Evolutionary conservation across 148 eudicot species (phyloP), one percentile per base, ranked within the genome.

Genomic region (Arbutus unedo): DNA sequence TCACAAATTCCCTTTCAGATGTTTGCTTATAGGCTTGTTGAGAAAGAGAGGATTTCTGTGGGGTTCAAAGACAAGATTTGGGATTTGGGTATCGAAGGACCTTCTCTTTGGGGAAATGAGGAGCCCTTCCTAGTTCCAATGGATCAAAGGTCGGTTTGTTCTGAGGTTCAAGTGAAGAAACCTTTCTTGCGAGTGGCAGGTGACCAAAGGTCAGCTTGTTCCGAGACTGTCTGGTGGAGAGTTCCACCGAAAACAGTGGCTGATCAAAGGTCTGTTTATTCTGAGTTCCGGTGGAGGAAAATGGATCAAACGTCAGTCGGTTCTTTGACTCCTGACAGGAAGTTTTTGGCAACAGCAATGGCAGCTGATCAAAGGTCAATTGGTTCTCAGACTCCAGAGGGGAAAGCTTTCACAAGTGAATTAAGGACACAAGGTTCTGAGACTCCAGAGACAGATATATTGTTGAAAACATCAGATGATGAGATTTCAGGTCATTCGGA

Each of bases 81-180:
- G 91, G 95, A 94, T 21, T 67, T 87, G 13, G 84, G 82, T 23
- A 89, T 83, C 70, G 95, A 89, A 71, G 84, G 74, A 44, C 38
- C 81, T 16, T 59, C 84, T 31, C 47, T 76, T 9, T 77, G 83
- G 68, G 83, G 86, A 19, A 83, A 56, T 79, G 91, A 90, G 48
- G 87, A 77, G 70, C 66, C 83, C 13, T 84, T 86, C 43, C 68
- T 88, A 31, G 81, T 43, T 47, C 82, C 85, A 59, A 83, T 83
- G 9, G 98, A 93, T 85, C 89, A 86, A 56, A 86, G 93, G 71
- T 93, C 97, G n/a, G 90, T 88, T 67, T 91, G 86, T 68, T 92
- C 96, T 3, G 91, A 89, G 41, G 67, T 89, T 66, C 83, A 84
- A 47, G 88, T 79, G 14, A 85, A 83, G 18, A 85, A 74, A 57